These are phyloP conservation scores for Neoboletus magnificus DNA, from an alignment of 768 basidiomycete genomes.

Conservation along the genomic window DNA sequence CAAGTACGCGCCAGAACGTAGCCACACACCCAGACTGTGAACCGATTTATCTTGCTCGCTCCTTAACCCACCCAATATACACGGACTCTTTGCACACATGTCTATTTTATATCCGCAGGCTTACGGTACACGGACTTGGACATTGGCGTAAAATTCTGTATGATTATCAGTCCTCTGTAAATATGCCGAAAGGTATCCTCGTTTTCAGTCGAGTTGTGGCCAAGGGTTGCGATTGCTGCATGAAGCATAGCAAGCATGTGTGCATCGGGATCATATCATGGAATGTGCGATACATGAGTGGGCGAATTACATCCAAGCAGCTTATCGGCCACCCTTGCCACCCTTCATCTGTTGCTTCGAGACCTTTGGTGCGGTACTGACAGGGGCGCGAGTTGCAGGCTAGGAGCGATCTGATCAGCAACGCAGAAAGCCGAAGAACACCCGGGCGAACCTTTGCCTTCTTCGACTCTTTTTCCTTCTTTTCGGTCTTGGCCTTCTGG, in stretches of 20 bases:
- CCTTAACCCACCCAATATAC: neutral
- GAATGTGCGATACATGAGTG: conserved; percentile 26
- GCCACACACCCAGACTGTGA: conserved; percentile 21
- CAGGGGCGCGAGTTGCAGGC: conserved; percentile 52
- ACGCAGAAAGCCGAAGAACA: neutral
- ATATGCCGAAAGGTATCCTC: neutral
- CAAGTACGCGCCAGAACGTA: conserved; percentile 51
- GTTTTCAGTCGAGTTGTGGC: neutral
- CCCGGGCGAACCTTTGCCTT: conserved; percentile 63
- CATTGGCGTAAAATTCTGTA: conserved; percentile 15
- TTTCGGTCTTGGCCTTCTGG: conserved; percentile 91
- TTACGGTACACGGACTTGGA: conserved; percentile 6
- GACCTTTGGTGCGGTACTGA: conserved; percentile 70
- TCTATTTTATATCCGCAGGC: conserved; percentile 1
- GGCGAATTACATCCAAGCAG: conserved; percentile 1
- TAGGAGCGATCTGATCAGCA: conserved; percentile 23
- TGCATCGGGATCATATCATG: conserved; percentile 17
- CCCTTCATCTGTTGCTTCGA: conserved; percentile 98
- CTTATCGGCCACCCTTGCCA: conserved; percentile 72
- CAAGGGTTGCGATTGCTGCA: neutral
- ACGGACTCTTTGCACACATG: conserved; percentile 13
- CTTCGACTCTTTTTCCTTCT: conserved; percentile 94
- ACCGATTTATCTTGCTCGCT: neutral
- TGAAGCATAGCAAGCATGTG: conserved; percentile 8
- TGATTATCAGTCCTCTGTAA: conserved; percentile 10